Evolutionary conservation across 2,329 filamentous ascomycete species (phyloP), one percentile per base, ranked within the genome.

Genomic region (Elsinoe batatas): DNA sequence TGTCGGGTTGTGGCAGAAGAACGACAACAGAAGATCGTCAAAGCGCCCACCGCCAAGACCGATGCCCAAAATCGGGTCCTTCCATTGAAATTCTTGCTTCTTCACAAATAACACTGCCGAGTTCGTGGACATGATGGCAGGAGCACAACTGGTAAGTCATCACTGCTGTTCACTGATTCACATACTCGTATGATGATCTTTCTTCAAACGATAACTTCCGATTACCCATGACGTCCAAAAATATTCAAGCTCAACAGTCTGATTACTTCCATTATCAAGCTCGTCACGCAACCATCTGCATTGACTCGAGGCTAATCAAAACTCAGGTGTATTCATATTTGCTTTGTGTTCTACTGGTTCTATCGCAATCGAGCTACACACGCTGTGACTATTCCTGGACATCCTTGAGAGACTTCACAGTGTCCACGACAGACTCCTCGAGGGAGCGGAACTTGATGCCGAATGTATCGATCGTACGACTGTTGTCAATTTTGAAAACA

Each of bases 381-480:
- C 11, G 5, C 10, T n/a, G 4, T 13, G 7, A 63, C 58, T 68
- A 77, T 53, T 74, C 70, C 0, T 76, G 76, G 44, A 78, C 74
- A 36, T 69, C 71, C 65, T 85, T 76, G 63, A 89, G 67, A 32
- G 79, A 83, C 69, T 80, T 80, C 15, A 85, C 80, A 5, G 80
- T 78, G 68, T 86, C 84, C 17, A 73, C 68, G 54, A 87, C 76
- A 51, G 75, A 79, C 64, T 80, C 70, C 64, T 84, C 77, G 40
- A 88, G 69, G 0, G 68, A 67, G 58, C 65, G 79, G 63, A 82
- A 87, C 63, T 81, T 72, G 20, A 87, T 61, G 0, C 81, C 82
- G 46, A 88, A 62, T 0, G 86, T 62, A 53, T 79, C 69, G 61
- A 71, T 75, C 5, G 75, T 77, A 62, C 76, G 74, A 46, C 66